Conservation (phyloP, 2,329 filamentous ascomycete species). For the Intubia oerlemansii region DNA sequence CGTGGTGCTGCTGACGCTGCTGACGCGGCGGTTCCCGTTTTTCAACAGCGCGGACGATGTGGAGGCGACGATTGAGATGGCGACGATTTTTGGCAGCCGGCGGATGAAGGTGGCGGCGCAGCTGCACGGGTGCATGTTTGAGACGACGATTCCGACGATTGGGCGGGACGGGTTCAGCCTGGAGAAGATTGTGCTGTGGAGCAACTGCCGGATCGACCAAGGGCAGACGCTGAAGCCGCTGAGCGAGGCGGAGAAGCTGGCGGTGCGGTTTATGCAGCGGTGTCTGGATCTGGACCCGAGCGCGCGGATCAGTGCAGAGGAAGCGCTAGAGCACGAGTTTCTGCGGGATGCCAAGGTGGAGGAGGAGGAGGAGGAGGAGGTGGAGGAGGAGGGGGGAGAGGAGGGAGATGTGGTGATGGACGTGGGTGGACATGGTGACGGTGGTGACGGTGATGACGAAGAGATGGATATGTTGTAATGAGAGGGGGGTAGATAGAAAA, state of each 20-base stretch:
- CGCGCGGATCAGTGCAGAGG: slow-evolving; percentile 50
- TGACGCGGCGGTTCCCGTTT: slow-evolving; percentile 85
- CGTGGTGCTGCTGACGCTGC: slow-evolving; percentile 88
- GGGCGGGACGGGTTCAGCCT: slow-evolving; percentile 67
- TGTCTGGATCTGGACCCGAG: slow-evolving; percentile 61
- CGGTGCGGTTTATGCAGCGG: slow-evolving; percentile 47
- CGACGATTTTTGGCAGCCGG: slow-evolving; percentile 73
- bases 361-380: slow-evolving; percentile 5
- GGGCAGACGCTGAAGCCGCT: slow-evolving; percentile 23
- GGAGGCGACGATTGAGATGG: slow-evolving; percentile 92
- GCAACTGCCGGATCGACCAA: slow-evolving; percentile 46
- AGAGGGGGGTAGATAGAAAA: too few species aligned
- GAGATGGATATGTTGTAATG: slow-evolving; percentile 30
- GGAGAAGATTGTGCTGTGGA: slow-evolving; percentile 92
- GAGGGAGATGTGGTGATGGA: background rate
- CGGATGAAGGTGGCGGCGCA: slow-evolving; percentile 68
- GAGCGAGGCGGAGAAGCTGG: slow-evolving; percentile 46
- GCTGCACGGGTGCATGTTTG: slow-evolving; percentile 77
- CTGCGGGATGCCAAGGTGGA: slow-evolving; percentile 20
- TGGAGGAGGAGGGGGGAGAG: background rate
- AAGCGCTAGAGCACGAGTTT: slow-evolving; percentile 56
- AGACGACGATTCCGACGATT: slow-evolving; percentile 82
- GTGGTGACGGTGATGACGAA: slow-evolving; percentile 22
- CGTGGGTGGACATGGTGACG: background rate
- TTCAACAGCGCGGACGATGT: slow-evolving; percentile 98